Base-by-base conservation (phyloP, 306 rosid genomes). In the Cicer chorassanicum region DNA sequence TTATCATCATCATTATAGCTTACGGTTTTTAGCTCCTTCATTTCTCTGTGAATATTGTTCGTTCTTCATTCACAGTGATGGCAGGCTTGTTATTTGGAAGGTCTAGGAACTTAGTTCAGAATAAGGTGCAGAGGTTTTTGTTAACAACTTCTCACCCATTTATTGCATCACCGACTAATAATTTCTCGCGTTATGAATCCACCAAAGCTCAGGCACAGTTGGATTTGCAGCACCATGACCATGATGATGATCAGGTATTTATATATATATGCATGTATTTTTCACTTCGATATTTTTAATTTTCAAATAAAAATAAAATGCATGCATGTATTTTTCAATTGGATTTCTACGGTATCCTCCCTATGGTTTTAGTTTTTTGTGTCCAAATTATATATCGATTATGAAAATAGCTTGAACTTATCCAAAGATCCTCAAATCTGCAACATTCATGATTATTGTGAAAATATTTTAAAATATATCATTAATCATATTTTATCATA, bases 181-280 rank as follows among this genome's bases (percentile, higher is more conserved):
- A 46, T 74, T 75, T 73, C 45, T 56, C 38, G 4, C 86, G 86
- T 38, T 72, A 18, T 46, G 84, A 87, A 61, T 84, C 86, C 18
- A 80, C 85, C 21, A 76, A 80, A 53, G 82, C 86, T 12, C 78
- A 77, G 19, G 83, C 79, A 5, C 86, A 73, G 9, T 48, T 73
- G 4, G 74, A 80, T 29, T 64, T 76, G 50, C 78, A 81, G 4
- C 68, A 45, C 6, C 41, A 48, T 69, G 54, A 74, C 7, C 83
- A 77, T 8, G 68, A 44, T 61, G 2, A 51, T 66, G 7, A 62
- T 62, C 86, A 79, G 86, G 88, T 60, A 29, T n/a, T n/a, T 24
- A 24, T 21, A 21, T 24, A 24, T 24, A 24, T 29, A 29, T 29
- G 36, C 36, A 29, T 29, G 36, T 29, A 4, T 29, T 29, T 29